phyloP scores from a whole-genome alignment of 148 eudicot species.

The Pharnaceum exiguum region DNA sequence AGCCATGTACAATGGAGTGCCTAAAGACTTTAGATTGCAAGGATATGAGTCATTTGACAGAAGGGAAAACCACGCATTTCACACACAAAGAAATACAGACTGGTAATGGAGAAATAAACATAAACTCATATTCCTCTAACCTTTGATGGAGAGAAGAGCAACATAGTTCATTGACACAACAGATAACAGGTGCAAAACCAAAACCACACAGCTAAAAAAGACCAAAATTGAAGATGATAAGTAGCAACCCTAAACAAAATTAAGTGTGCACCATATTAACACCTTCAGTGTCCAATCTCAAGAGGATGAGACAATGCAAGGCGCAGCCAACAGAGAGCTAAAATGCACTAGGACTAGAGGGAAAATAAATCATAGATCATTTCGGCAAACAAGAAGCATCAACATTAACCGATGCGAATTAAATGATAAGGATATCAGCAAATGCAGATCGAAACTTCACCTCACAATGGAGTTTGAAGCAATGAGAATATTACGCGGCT shows the following conservation, averaged over 20 bases:
- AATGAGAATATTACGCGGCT: slow-evolving; percentile 96
- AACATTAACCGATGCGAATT: neutral
- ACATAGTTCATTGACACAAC: slow-evolving; percentile 98
- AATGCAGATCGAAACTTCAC: no score
- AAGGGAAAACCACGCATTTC: no score
- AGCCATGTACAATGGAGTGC: slow-evolving; percentile 99
- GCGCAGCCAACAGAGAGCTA: no score
- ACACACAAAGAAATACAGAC: no score
- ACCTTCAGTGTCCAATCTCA: neutral
- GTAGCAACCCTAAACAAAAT: neutral
- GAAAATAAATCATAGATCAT: no score
- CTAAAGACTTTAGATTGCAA: slow-evolving; percentile 28
- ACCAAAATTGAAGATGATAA: neutral
- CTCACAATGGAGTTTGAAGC: slow-evolving; percentile 89
- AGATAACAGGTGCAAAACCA: slow-evolving; percentile 98
- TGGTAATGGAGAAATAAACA: no score
- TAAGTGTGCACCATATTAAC: neutral
- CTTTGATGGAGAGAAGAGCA: slow-evolving; percentile 95
- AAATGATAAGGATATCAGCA: slow-evolving; percentile 3
- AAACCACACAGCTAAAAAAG: slow-evolving; percentile 91
- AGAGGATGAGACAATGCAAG: neutral
- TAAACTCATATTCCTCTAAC: no score
- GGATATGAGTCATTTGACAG: no score
- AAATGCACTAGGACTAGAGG: neutral
- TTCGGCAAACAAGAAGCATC: no score